A percentile compares a stretch with the other conserved stretches of the same genome.
phyloP scores from a whole-genome alignment of 2,329 filamentous ascomycete genomes.

The Pseudocercospora pini-densiflorae region DNA sequence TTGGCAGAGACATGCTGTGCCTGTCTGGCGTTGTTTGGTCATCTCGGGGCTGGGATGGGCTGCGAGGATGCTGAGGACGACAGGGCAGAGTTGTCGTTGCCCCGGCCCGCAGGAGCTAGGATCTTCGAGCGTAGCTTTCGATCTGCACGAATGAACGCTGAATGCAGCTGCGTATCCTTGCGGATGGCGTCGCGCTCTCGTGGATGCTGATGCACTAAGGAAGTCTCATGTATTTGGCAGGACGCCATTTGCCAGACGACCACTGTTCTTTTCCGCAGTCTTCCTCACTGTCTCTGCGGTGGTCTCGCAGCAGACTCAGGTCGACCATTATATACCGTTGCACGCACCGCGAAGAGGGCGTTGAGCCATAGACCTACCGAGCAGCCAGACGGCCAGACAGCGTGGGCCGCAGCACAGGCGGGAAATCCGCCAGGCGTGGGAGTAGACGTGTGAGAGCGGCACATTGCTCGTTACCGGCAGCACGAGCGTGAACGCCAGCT shows the following conservation, averaged over 20 bases:
- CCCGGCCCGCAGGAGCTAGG: slow-evolving; percentile 7
- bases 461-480: slow-evolving; percentile 4
- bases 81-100: not conserved
- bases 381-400: not conserved
- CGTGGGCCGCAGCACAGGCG: not conserved
- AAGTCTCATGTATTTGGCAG: slow-evolving; percentile 12
- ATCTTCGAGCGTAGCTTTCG: not conserved
- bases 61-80: not conserved
- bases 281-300: not conserved
- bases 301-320: not conserved
- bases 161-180: slow-evolving; percentile 2
- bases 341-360: slow-evolving; percentile 1
- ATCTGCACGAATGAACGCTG: slow-evolving; percentile 10
- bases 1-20: slow-evolving; percentile 7
- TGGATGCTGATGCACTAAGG: slow-evolving; percentile 1
- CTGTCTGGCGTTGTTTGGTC: not conserved
- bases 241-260: slow-evolving; percentile 12
- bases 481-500: not conserved
- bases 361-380: not conserved
- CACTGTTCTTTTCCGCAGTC: slow-evolving; percentile 3
- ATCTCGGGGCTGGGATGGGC: not conserved
- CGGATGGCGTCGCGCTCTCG: slow-evolving; percentile 8
- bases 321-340: not conserved
- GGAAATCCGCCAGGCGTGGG: not conserved
- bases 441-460: not conserved